Conservation (phyloP, 1,284 basidiomycete species). For the Microbotryomycetes sp. region DNA sequence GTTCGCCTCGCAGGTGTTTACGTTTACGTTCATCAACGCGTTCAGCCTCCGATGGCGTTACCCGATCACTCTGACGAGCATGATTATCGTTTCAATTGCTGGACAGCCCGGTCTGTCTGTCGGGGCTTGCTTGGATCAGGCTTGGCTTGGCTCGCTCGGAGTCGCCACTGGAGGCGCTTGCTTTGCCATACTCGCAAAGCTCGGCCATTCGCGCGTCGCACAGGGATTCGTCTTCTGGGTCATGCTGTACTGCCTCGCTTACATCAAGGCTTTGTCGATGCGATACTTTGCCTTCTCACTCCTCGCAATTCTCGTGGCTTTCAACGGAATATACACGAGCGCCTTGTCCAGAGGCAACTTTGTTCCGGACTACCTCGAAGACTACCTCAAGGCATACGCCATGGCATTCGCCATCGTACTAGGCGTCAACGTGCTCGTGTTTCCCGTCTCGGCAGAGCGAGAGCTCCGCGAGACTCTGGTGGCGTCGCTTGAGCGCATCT, state of each 20-base stretch:
- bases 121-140: conserved; percentile 31
- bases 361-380: conserved; percentile 33
- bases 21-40: conserved; percentile 36
- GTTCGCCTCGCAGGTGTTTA: conserved; percentile 25
- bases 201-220: conserved; percentile 37
- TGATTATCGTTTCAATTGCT: conserved; percentile 36
- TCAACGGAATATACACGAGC: conserved; percentile 28
- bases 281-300: conserved; percentile 10
- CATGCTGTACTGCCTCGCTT: conserved; percentile 34
- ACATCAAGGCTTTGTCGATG: conserved; percentile 17
- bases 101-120: conserved; percentile 37
- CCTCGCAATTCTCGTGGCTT: conserved; percentile 11
- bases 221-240: conserved; percentile 40
- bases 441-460: conserved; percentile 39
- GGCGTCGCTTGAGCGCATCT: conserved; percentile 39
- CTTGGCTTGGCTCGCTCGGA: conserved; percentile 35
- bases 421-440: conserved; percentile 39
- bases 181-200: conserved; percentile 40
- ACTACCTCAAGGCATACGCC: conserved; percentile 36
- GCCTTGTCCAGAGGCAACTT: conserved; percentile 16
- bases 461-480: conserved; percentile 41
- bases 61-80: conserved; percentile 34
- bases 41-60: conserved; percentile 34
- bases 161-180: conserved; percentile 36
- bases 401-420: conserved; percentile 37